Percentiles rank a stretch among this genome's conserved stretches.
Evolutionary conservation across 1,284 basidiomycete genomes (phyloP).

Genomic region (Cutaneotrichosporon cutaneum): DNA sequence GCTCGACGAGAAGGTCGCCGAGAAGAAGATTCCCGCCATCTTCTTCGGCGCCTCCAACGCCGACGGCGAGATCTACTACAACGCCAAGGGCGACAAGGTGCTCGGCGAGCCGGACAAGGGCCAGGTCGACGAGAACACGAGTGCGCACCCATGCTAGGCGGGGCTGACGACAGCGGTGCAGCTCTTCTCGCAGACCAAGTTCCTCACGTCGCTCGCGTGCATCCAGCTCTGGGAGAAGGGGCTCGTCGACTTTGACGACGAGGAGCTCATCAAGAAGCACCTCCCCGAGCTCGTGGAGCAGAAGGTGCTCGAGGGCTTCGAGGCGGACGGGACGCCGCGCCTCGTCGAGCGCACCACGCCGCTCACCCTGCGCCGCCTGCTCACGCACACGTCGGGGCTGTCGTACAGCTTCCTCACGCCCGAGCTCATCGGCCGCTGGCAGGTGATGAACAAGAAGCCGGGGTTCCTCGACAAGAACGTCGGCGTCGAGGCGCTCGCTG

Average conservation of each 20-base stretch:
- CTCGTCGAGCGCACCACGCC: conserved; percentile 29
- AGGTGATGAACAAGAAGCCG: neutral
- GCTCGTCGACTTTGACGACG: conserved; percentile 28
- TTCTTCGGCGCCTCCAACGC: conserved; percentile 35
- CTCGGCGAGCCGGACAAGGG: conserved; percentile 31
- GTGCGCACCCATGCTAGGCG: conserved; percentile 22
- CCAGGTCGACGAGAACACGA: conserved; percentile 31
- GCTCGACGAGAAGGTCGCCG: conserved; percentile 26
- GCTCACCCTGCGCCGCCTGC: conserved; percentile 42
- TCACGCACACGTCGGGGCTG: conserved; percentile 37
- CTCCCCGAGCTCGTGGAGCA: conserved; percentile 38
- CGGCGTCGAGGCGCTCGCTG: conserved; percentile 18
- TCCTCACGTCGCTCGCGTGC: conserved; percentile 28
- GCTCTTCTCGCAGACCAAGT: conserved; percentile 43
- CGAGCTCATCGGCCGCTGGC: neutral
- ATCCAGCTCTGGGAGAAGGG: conserved; percentile 24
- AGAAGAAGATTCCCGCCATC: conserved; percentile 31
- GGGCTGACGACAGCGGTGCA: conserved; percentile 29
- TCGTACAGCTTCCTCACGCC: conserved; percentile 19
- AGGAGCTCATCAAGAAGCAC: conserved; percentile 25
- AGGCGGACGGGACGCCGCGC: conserved; percentile 32
- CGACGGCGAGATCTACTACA: conserved; percentile 34
- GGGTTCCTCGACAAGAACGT: conserved; percentile 21
- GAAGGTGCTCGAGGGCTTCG: conserved; percentile 35
- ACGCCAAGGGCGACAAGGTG: conserved; percentile 32